Evolutionary conservation across 352 stramenopile species (phyloP).

Genomic region (Labyrinthula sp.): DNA sequence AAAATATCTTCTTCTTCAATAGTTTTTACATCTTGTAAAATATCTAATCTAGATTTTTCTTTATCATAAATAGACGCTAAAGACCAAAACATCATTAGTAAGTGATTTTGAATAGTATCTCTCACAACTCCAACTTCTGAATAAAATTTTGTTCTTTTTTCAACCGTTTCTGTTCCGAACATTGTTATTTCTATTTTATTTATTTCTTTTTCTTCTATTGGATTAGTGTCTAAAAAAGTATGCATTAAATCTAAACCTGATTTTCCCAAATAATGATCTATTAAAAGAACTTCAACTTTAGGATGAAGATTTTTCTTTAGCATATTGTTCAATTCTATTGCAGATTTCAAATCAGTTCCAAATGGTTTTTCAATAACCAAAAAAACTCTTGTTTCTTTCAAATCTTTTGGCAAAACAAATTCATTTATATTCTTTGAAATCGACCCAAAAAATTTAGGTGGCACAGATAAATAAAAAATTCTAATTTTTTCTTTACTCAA

Average conservation of each 20-base stretch:
- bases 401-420: not conserved
- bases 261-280: conserved; percentile 61
- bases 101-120: conserved; percentile 54
- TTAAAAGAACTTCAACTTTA: conserved; percentile 51
- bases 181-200: conserved; percentile 41
- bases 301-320: conserved; percentile 40
- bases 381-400: conserved; percentile 40
- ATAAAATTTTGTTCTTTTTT: conserved; percentile 46
- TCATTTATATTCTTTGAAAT: conserved; percentile 34
- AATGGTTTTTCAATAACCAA: conserved; percentile 58
- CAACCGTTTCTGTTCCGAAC: conserved; percentile 45
- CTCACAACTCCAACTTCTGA: conserved; percentile 49
- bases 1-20: too few relatives aligned
- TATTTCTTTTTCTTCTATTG: conserved; percentile 19
- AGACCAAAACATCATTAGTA: conserved; percentile 50
- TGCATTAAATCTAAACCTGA: conserved; percentile 41
- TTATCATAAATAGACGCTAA: too few relatives aligned
- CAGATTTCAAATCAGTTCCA: conserved; percentile 41
- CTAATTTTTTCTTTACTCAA: conserved; percentile 36
- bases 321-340: conserved; percentile 35
- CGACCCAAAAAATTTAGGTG: conserved; percentile 43
- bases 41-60: too few relatives aligned
- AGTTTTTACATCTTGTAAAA: too few relatives aligned
- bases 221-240: conserved; percentile 41
- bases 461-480: conserved; percentile 53